Base-by-base conservation (phyloP, 495 filamentous ascomycete species). In the Staphylotrichum longicolle region DNA sequence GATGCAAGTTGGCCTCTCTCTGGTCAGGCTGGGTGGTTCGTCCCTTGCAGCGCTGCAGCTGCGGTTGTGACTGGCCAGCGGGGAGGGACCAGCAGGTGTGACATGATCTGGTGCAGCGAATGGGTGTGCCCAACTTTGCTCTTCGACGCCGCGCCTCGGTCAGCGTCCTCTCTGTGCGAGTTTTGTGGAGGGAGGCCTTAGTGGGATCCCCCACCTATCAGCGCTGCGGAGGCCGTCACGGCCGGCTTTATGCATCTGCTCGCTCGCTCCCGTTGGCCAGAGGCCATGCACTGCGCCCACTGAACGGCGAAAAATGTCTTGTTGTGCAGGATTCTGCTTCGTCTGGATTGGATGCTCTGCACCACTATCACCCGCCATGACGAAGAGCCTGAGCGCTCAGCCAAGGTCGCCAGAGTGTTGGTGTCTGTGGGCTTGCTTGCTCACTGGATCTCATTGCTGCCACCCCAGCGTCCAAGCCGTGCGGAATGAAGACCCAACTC, bases 171-270 rank as follows among this genome's bases (percentile, higher is more conserved):
- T 51, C 63, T 63, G 66, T 69, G 71, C 65, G 62, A 57, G 60
- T 60, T 64, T 40, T 68, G 71, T 66, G 67, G 65, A 69, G 58
- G 67, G 61, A 57, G 62, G 60, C 59, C 55, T 47, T 67, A 60
- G 51, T 58, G 57, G 66, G 27, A 27, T 0, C 47, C 3, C 42
- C 56, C 55, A 53, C 71, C 71, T 70, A 74, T 74, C 69, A 72
- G 63, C 40, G 44, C 27, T 30, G 35, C 57, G 50, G 64, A 63
- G 48, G 48, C 51, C 54, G 49, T 57, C 63, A 47, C 49, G 65
- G 54, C 50, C 63, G 65, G 71, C 63, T 66, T 69, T 65, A 65
- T 74, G 69, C 71, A 69, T 66, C 63, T 61, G 49, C 61, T 61
- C 62, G 62, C 64, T 33, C 49, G 8, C 60, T 63, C 61, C 64